Evolutionary conservation across 331 rosid species (phyloP), one percentile per base, ranked within the genome.

Genomic region (Ulmus americana): DNA sequence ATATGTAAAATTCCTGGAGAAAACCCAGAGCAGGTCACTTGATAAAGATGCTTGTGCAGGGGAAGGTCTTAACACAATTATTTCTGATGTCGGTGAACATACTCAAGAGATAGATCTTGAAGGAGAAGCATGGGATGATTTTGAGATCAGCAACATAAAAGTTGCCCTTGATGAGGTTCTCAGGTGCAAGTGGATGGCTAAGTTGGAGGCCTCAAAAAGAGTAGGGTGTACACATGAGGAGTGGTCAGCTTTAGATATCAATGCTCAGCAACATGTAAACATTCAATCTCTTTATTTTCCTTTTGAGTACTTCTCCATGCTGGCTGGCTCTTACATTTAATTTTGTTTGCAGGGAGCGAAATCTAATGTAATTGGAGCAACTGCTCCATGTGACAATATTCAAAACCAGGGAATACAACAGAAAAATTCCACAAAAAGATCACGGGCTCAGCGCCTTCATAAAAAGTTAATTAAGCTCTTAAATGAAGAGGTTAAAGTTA

Each of bases 71-170:
- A 47, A 63, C 55, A 52, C 45, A 51, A 64, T 45, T 60, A 8
- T 58, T 65, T 50, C 63, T 55, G 69, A 69, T 22, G 70, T 47
- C 67, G 68, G 49, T 64, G 81, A 65, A 59, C 45, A 67, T 40
- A 41, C 62, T 66, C 78, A 70, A 53, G 79, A 41, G 76, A 65
- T 67, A 68, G 71, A 63, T 74, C 50, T 50, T 67, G 64, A 74
- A 59, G 81, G 76, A 71, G 92, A 79, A 76, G 74, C 83, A 39
- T 94, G 98, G 98, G 95, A 89, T 84, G 81, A 87, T 81, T 80
- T 94, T 68, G 84, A 85, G 76, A 78, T 77, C 67, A 52, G 61
- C 79, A 75, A 58, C 64, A 66, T 89, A 47, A 89, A 84, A 87
- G 47, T 39, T 22, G 87, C 87, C 51, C 86, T 90, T 77, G 86